Evolutionary conservation across 2,329 filamentous ascomycete species (phyloP), one percentile per base, ranked within the genome.

Genomic region (Allantophomopsis cytisporea): DNA sequence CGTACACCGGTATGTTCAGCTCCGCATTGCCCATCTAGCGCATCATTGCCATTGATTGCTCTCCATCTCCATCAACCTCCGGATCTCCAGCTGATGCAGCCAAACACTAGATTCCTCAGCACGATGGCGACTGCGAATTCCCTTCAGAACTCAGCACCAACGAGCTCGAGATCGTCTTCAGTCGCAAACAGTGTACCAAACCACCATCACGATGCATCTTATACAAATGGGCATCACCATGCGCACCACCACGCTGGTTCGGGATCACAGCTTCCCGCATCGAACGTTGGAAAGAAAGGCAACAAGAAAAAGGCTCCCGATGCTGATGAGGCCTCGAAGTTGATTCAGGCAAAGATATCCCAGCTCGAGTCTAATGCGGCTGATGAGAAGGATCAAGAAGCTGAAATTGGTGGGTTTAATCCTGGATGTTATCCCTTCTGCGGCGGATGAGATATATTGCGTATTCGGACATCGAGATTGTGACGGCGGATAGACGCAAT

Each of bases 291-390:
- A 41, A 91, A 87, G 65, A 91, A 91, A 62, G 74, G 69, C 41
- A 94, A 93, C 65, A 76, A 71, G 50, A 94, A 93, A 65, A 94
- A 93, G 64, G 68, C 73, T 36, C 65, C 84, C 47, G 88, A 94
- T 57, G 83, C 85, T 15, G 84, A 76, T 52, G 91, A 96, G 61
- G 87, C 88, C 36, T 86, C 86, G 45, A 93, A 94, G 61, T 73
- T 95, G 47, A 74, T 98, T 38, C 82, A 88, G 46, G 86, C 88
- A 45, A 86, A 93, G 56, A 95, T 98, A 56, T 89, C 87, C 16
- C 91, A 96, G 64, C 68, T 98, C 43, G 91, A 98, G 60, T 83
- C 86, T 46, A 88, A 95, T 68, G 84, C 83, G 37, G 87, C 87
- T 10, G 85, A 86, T 43, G 88, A 94, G 58, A 94, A 93, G 61